Evolutionary conservation across 805 yeast genomes (phyloP).

Genomic region (Ogataea methylovora): DNA sequence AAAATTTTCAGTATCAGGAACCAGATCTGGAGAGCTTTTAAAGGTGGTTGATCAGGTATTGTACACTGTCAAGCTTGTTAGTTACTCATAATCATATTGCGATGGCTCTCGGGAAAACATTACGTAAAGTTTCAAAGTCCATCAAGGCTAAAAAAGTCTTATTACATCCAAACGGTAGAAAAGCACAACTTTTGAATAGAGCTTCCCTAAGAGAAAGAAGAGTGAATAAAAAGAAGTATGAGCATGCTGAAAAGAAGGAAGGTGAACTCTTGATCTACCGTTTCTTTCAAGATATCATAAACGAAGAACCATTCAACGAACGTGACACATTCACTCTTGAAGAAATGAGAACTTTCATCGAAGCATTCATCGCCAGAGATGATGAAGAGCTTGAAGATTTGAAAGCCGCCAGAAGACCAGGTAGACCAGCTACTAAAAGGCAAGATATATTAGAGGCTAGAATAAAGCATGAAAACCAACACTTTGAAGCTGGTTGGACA

Average conservation of each 20-base stretch:
- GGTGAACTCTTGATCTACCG: conserved; percentile 51
- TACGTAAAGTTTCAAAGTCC: conserved; percentile 57
- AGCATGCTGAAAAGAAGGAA: conserved; percentile 50
- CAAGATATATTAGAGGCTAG: conserved; percentile 62
- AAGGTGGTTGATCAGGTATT: too few species aligned
- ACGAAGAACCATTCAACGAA: conserved; percentile 28
- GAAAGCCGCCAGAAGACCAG: conserved; percentile 64
- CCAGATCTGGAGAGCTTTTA: too few species aligned
- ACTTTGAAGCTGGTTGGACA: conserved; percentile 59
- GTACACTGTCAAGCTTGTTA: too few species aligned
- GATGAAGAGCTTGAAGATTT: conserved; percentile 68
- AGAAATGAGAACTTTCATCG: conserved; percentile 56
- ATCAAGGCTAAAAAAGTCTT: conserved; percentile 46
- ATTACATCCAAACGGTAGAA: conserved; percentile 84
- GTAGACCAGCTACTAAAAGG: conserved; percentile 72
- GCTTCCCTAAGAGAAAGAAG: conserved; percentile 84
- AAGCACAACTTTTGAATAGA: conserved; percentile 72
- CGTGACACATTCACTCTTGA: conserved; percentile 39
- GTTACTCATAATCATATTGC: too few species aligned
- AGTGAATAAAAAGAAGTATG: conserved; percentile 50
- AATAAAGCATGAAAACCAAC: conserved; percentile 50
- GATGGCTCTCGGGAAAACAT: conserved; percentile 66
- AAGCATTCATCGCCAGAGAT: conserved; percentile 57
- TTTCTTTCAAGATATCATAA: conserved; percentile 55
- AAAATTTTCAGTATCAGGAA: too few species aligned